phyloP scores from a whole-genome alignment of 2,329 filamentous ascomycete genomes.

The Diaporthe eres region DNA sequence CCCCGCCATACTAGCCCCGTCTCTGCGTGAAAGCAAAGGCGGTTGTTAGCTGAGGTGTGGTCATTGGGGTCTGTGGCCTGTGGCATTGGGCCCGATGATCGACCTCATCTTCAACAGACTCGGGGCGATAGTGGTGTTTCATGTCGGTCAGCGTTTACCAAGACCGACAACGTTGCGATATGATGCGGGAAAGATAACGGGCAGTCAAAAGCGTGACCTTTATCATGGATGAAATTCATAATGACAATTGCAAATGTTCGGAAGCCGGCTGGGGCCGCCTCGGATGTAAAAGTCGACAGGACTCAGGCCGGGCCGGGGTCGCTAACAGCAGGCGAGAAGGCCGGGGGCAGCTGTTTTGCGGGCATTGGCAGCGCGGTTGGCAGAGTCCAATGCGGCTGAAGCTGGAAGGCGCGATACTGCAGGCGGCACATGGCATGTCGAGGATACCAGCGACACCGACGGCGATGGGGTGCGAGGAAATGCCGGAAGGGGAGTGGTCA shows the following conservation, averaged over 20 bases:
- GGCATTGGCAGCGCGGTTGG: neutral
- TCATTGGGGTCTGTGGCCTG: conserved; percentile 30
- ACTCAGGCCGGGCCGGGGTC: conserved; percentile 31
- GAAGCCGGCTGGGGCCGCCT: conserved; percentile 30
- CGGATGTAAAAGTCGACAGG: conserved; percentile 21
- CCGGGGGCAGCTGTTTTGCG: conserved; percentile 37
- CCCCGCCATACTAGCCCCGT: conserved; percentile 38
- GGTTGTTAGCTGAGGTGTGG: conserved; percentile 25
- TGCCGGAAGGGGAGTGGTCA: conserved; percentile 50
- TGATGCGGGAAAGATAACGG: conserved; percentile 42
- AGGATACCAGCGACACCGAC: conserved; percentile 34
- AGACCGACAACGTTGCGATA: conserved; percentile 17
- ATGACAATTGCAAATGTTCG: conserved; percentile 48
- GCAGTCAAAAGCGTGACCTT: conserved; percentile 46
- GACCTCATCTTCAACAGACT: conserved; percentile 27
- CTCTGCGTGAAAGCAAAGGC: conserved; percentile 16
- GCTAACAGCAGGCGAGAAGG: conserved; percentile 36
- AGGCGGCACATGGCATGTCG: conserved; percentile 39
- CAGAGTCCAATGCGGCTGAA: conserved; percentile 39
- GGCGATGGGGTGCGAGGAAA: conserved; percentile 35
- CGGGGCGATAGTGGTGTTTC: conserved; percentile 39
- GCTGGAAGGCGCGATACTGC: conserved; percentile 37
- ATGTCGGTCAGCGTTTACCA: conserved; percentile 30
- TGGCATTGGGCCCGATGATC: conserved; percentile 36
- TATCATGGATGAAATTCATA: conserved; percentile 54